Base-by-base conservation (phyloP, 768 basidiomycete genomes). In the Suillus discolor region DNA sequence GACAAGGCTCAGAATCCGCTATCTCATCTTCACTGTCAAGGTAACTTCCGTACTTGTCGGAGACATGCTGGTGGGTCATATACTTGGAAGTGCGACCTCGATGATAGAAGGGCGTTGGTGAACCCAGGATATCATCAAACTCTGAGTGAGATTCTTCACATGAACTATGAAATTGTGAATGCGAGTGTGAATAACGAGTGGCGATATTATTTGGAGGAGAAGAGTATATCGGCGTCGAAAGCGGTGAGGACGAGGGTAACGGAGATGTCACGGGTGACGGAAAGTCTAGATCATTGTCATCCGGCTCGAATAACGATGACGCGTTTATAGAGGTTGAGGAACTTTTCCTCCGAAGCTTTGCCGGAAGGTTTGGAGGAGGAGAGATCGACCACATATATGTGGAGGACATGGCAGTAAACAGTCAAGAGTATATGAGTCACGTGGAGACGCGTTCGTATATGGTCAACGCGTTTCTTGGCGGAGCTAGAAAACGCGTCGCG, bases 401-500 rank as follows among this genome's bases (percentile, higher is more conserved):
- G 45, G 68, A 71, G 63, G 68, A 71, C 75, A 76, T 76, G 64
- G 75, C 66, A 51, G 75, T 78, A 69, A 67, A 60, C 57, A 28
- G 68, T 38, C 61, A 71, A 75, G 69, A 68, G 65, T 63, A 62
- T 74, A 76, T 77, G 72, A 65, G 69, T 76, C 75, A 76, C 75
- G 75, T 78, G 77, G 44, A 1, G 28, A 25, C 64, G 28, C 64
- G 65, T 66, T 54, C 25, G 34, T 47, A 60, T 57, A 47, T 15
- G 64, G 68, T 76, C 66, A 76, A 78, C 75, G 77, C 75, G 75
- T 72, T 78, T 76, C 77, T 60, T 64, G 20, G 72, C 75, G 75
- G 75, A 76, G 75, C 73, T 66, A 67, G 15, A 76, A 76, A 18
- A 47, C 42, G 16, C 39, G 42, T 54, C 31, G 28, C 23, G 44